These are phyloP conservation scores for Suillus sp. DNA, from an alignment of 768 basidiomycete species.

Conservation along the genomic window DNA sequence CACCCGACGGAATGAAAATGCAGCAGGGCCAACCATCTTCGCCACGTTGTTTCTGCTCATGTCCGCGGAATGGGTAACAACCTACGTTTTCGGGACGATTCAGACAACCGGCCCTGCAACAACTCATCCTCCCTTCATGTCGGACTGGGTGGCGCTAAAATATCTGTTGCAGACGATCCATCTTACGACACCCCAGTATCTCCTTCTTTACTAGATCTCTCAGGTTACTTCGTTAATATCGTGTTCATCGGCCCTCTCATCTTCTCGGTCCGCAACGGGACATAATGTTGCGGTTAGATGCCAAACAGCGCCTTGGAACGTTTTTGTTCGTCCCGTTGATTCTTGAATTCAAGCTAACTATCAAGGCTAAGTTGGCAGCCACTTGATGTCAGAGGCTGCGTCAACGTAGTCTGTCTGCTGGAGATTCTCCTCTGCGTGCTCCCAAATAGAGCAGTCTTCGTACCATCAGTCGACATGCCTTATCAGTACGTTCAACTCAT, in stretches of 20 bases:
- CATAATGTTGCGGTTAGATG: not conserved
- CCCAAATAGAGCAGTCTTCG: not conserved
- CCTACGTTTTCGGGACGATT: conserved; percentile 3
- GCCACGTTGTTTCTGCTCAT: not conserved
- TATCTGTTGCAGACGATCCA: not conserved
- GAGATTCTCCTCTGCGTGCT: not conserved
- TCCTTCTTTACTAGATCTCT: not conserved
- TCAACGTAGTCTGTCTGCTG: no score
- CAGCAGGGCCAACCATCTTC: not conserved
- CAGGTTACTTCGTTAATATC: conserved; percentile 1
- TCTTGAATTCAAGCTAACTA: not conserved
- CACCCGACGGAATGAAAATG: conserved; percentile 1
- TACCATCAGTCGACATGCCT: not conserved
- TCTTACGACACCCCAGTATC: conserved; percentile 4
- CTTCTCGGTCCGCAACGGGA: not conserved
- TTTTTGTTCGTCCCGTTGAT: not conserved
- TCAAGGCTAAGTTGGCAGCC: not conserved
- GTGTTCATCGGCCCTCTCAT: not conserved
- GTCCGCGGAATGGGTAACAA: conserved; percentile 4
- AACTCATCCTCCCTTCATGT: not conserved
- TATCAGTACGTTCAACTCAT: not conserved
- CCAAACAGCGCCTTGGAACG: not conserved
- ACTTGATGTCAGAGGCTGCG: not conserved
- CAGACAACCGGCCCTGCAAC: conserved; percentile 2
- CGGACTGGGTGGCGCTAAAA: conserved; percentile 4